These are phyloP conservation scores for Wickerhamomyces sp. DNA, from an alignment of 1,139 yeast species.

Conservation along the genomic window DNA sequence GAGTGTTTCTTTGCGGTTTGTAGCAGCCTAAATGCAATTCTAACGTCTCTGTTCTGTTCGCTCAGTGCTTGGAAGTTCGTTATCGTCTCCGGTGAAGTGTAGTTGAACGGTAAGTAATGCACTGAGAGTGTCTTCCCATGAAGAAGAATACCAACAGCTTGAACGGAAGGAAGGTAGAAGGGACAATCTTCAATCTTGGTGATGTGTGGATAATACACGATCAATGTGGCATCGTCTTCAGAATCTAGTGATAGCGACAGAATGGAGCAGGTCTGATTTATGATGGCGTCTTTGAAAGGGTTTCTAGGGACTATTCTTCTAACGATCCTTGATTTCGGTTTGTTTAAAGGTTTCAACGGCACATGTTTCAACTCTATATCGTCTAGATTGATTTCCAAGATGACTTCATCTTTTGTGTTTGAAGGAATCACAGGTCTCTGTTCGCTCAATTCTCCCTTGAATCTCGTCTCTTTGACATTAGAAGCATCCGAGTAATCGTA, in stretches of 20 bases:
- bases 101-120: constrained; percentile 68
- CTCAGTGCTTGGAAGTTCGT: constrained; percentile 32
- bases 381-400: constrained; percentile 41
- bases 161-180: constrained; percentile 79
- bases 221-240: constrained; percentile 41
- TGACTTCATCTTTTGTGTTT: constrained; percentile 26
- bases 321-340: constrained; percentile 50
- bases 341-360: constrained; percentile 35
- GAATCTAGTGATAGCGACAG: constrained; percentile 26
- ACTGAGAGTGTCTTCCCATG: constrained; percentile 48
- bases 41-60: constrained; percentile 54
- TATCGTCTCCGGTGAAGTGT: constrained; percentile 24
- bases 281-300: constrained; percentile 76
- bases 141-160: constrained; percentile 69
- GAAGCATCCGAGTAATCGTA: constrained; percentile 29
- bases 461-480: constrained; percentile 19
- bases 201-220: constrained; percentile 76
- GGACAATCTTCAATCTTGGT: constrained; percentile 61
- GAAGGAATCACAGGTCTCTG: constrained; percentile 27
- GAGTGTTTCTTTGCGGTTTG: constrained; percentile 84
- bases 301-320: constrained; percentile 85
- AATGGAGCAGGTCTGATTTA: constrained; percentile 79
- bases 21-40: constrained; percentile 77
- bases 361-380: constrained; percentile 49
- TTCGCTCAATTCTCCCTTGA: constrained; percentile 31